Evolutionary conservation across 768 basidiomycete genomes (phyloP).

Genomic region (Trametes cinnabarina): DNA sequence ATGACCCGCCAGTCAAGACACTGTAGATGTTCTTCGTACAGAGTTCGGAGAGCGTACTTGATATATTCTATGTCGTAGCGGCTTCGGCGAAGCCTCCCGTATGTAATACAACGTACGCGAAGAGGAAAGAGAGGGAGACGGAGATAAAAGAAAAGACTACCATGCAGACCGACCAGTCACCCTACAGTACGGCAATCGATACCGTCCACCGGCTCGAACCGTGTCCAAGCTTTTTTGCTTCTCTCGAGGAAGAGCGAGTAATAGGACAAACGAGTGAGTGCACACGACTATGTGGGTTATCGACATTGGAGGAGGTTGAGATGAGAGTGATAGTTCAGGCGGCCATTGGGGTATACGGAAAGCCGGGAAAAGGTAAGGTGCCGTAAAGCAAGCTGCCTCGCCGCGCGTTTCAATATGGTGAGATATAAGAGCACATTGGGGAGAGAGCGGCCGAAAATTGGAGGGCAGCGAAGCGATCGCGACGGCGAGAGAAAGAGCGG

Average conservation of each 20-base stretch:
- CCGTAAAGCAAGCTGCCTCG: neutral
- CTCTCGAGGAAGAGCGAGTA: conserved; percentile 8
- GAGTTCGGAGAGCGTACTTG: conserved; percentile 12
- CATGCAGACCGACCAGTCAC: conserved; percentile 23
- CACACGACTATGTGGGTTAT: conserved; percentile 15
- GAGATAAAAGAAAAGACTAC: conserved; percentile 8
- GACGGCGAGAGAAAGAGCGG: conserved; percentile 15
- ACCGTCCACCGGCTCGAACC: conserved; percentile 19
- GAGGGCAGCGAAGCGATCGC: neutral
- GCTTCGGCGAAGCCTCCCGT: conserved; percentile 39
- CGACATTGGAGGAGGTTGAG: conserved; percentile 10
- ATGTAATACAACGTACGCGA: conserved; percentile 38
- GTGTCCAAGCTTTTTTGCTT: conserved; percentile 22
- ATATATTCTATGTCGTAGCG: conserved; percentile 26
- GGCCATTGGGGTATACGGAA: conserved; percentile 15
- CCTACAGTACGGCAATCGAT: conserved; percentile 18
- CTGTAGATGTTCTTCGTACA: too few species aligned
- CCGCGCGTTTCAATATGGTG: conserved; percentile 17
- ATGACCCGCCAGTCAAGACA: too few species aligned
- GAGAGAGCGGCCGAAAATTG: neutral
- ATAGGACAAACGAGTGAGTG: conserved; percentile 21
- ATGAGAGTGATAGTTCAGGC: neutral
- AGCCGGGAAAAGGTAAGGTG: conserved; percentile 6
- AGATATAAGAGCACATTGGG: conserved; percentile 16
- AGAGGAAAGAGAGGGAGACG: neutral